Evolutionary conservation across 306 rosid genomes (phyloP).

Genomic region (Casuarina equisetifolia): DNA sequence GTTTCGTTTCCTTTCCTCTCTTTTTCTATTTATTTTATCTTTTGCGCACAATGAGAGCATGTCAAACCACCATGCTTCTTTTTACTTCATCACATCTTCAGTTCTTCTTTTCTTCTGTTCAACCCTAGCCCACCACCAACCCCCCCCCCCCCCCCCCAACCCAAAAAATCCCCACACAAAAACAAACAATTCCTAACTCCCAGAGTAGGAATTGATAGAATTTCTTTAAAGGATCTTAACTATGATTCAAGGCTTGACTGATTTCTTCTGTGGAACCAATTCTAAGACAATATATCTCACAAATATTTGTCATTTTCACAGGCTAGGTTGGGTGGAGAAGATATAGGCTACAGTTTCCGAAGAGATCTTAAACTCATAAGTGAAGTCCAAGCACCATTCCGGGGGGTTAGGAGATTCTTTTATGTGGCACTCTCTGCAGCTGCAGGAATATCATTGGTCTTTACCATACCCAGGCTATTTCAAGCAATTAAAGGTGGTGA

Average conservation of each 20-base stretch:
- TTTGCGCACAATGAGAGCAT: background rate
- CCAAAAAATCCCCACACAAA: no score
- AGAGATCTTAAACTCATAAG: constrained; percentile 98
- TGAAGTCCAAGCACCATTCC: constrained; percentile 99
- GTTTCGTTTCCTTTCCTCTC: no score
- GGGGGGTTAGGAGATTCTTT: constrained; percentile 89
- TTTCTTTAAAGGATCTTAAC: constrained; percentile 16
- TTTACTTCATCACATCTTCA: background rate
- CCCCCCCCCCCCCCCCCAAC: no score
- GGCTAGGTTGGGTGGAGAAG: constrained; percentile 97
- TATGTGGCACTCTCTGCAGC: constrained; percentile 80
- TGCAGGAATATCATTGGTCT: constrained; percentile 80
- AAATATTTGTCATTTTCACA: constrained; percentile 33
- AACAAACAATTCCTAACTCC: no score
- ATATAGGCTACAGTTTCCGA: constrained; percentile 85
- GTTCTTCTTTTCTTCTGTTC: background rate
- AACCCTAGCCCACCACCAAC: no score
- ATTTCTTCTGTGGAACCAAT: constrained; percentile 18
- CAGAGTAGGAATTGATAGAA: constrained; percentile 5
- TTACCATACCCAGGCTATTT: constrained; percentile 70
- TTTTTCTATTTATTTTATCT: background rate
- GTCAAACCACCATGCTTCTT: background rate
- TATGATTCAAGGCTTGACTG: background rate
- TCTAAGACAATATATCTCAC: constrained; percentile 2
- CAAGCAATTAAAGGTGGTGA: constrained; percentile 75